A percentile compares a stretch with the other conserved stretches of the same genome.
These are phyloP conservation scores for Nigrograna mackinnonii DNA, from an alignment of 2,329 filamentous ascomycete genomes.

Conservation along the genomic window DNA sequence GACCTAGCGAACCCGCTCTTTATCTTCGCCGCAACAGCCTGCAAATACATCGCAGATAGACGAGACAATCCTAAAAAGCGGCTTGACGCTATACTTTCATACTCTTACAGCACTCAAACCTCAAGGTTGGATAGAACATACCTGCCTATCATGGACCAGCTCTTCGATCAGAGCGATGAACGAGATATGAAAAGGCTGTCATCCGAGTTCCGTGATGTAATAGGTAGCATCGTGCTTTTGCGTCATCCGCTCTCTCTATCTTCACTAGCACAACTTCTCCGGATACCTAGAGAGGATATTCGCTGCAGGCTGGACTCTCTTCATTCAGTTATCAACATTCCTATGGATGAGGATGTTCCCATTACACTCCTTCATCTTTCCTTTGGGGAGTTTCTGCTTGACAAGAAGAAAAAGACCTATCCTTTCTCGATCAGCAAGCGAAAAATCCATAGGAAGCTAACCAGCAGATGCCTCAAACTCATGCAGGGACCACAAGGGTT, in stretches of 20 bases:
- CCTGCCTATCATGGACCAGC: slow-evolving; percentile 20
- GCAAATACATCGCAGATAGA: slow-evolving; percentile 21
- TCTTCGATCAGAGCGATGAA: slow-evolving; percentile 34
- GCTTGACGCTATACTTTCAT: slow-evolving; percentile 16
- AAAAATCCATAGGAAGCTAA: slow-evolving; percentile 32
- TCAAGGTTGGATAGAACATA: slow-evolving; percentile 22
- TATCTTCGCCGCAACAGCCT: slow-evolving; percentile 35
- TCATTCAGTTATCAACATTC: slow-evolving; percentile 25
- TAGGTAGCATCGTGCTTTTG: slow-evolving; percentile 21
- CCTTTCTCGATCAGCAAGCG: slow-evolving; percentile 23
- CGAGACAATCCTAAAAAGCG: slow-evolving; percentile 11
- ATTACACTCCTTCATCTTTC: slow-evolving; percentile 32
- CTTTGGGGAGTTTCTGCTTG: slow-evolving; percentile 32
- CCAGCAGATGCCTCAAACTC: slow-evolving; percentile 40
- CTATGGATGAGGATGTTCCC: slow-evolving; percentile 31
- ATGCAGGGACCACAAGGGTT: slow-evolving; percentile 32
- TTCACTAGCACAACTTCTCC: slow-evolving; percentile 16
- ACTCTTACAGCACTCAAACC: slow-evolving; percentile 16
- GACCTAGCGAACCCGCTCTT: slow-evolving; percentile 33
- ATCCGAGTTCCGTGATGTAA: slow-evolving; percentile 12
- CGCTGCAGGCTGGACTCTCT: slow-evolving; percentile 25
- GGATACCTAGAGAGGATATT: slow-evolving; percentile 17
- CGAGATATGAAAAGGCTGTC: slow-evolving; percentile 17
- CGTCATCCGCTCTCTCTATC: slow-evolving; percentile 19
- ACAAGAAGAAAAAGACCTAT: slow-evolving; percentile 17